Percentiles rank a stretch among this genome's conserved stretches.
These are phyloP conservation scores for Ogataea minuta DNA, from an alignment of 805 yeast genomes.

Conservation along the genomic window DNA sequence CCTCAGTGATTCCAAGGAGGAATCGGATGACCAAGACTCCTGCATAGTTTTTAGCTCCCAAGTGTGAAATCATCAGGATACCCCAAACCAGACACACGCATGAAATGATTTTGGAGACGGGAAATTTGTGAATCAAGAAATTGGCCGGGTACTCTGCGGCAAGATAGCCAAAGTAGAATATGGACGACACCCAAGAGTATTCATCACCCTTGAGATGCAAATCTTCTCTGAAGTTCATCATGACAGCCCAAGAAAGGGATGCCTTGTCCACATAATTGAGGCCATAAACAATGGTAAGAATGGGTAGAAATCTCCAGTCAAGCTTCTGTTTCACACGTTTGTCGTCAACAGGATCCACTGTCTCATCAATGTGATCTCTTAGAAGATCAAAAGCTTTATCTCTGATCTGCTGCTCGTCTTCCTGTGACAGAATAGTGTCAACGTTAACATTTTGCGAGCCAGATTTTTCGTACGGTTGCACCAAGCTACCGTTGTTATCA, in stretches of 20 bases:
- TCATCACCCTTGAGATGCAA: constrained; percentile 51
- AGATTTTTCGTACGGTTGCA: background rate
- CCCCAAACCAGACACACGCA: constrained; percentile 63
- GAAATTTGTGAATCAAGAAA: constrained; percentile 50
- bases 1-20: constrained; percentile 50
- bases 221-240: constrained; percentile 52
- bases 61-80: constrained; percentile 49
- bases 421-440: constrained; percentile 1
- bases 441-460: background rate
- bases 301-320: constrained; percentile 38
- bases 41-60: constrained; percentile 39
- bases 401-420: constrained; percentile 5
- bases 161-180: constrained; percentile 39
- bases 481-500: background rate
- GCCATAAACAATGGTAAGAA: constrained; percentile 25
- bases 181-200: no score
- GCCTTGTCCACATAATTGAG: constrained; percentile 24
- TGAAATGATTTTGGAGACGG: constrained; percentile 47
- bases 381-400: constrained; percentile 7
- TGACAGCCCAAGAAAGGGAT: constrained; percentile 40
- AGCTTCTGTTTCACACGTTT: constrained; percentile 36
- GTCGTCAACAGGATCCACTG: constrained; percentile 28
- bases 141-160: constrained; percentile 53
- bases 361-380: constrained; percentile 5
- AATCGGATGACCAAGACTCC: constrained; percentile 47